A percentile compares a stretch with the other conserved stretches of the same genome.
These are phyloP conservation scores for Paraphaeosphaeria minitans DNA, from an alignment of 2,329 filamentous ascomycete species.

Conservation along the genomic window DNA sequence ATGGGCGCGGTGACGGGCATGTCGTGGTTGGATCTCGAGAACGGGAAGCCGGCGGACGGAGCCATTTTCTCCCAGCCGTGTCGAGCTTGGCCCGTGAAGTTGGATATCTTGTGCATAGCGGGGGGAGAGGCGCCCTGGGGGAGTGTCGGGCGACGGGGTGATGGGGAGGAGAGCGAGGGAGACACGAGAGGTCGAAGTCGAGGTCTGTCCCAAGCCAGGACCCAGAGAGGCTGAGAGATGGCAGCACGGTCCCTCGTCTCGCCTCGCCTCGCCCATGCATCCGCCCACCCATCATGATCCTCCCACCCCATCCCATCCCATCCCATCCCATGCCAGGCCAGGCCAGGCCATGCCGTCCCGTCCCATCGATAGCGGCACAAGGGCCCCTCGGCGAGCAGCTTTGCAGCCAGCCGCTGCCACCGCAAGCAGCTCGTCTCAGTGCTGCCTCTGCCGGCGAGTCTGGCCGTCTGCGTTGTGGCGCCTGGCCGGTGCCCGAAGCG, in stretches of 20 bases:
- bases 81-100: conserved; percentile 68
- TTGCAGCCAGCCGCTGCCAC: neutral
- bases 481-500: neutral
- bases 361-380: neutral
- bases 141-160: conserved; percentile 29
- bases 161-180: conserved; percentile 25
- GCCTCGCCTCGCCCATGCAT: too few relatives aligned
- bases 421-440: neutral
- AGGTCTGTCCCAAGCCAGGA: conserved; percentile 1
- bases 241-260: conserved; percentile 2
- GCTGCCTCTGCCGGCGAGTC: neutral
- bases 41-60: conserved; percentile 65
- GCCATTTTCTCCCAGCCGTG: conserved; percentile 73
- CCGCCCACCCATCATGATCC: too few relatives aligned
- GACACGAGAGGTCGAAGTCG: conserved; percentile 22
- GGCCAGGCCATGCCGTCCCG: too few relatives aligned
- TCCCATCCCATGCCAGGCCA: too few relatives aligned
- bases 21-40: conserved; percentile 64
- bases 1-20: conserved; percentile 57
- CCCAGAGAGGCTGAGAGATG: conserved; percentile 2
- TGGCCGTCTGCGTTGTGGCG: neutral
- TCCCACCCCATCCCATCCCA: too few relatives aligned
- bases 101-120: conserved; percentile 70
- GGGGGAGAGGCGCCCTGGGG: conserved; percentile 35
- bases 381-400: neutral